Percentiles rank a stretch among this genome's conserved stretches.
These are phyloP conservation scores for Agaricus blazei DNA, from an alignment of 768 basidiomycete species.

Conservation along the genomic window DNA sequence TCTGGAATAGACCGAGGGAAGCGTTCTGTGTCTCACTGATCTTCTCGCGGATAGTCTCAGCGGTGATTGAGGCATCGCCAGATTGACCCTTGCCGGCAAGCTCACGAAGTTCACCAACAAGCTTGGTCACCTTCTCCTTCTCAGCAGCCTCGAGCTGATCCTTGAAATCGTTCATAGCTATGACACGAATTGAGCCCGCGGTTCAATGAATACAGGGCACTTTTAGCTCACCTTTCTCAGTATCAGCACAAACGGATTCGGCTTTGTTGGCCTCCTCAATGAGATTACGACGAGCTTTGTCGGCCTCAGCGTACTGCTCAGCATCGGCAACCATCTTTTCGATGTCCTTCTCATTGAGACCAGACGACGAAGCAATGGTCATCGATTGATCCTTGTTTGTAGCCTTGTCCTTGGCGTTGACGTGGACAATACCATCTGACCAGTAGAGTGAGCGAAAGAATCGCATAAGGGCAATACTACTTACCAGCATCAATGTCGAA, in stretches of 20 bases:
- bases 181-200: constrained; percentile 4
- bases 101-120: constrained; percentile 84
- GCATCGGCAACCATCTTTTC: constrained; percentile 95
- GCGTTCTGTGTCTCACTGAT: constrained; percentile 93
- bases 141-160: constrained; percentile 90
- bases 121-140: constrained; percentile 90
- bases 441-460: not conserved
- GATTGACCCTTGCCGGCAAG: constrained; percentile 86
- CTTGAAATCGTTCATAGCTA: constrained; percentile 96
- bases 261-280: constrained; percentile 98
- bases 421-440: constrained; percentile 92
- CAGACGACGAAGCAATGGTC: constrained; percentile 97
- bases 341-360: constrained; percentile 94
- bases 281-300: constrained; percentile 80
- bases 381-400: constrained; percentile 89
- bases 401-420: constrained; percentile 92
- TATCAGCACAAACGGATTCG: constrained; percentile 90
- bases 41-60: constrained; percentile 88
- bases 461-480: constrained; percentile 15
- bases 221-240: constrained; percentile 75
- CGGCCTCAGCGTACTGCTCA: constrained; percentile 89
- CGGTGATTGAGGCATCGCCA: constrained; percentile 73
- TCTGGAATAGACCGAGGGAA: constrained; percentile 95
- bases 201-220: not conserved
- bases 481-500: constrained; percentile 95